These are phyloP conservation scores for Parachlorella kessleri DNA, from an alignment of 139 green algal species.

Conservation along the genomic window DNA sequence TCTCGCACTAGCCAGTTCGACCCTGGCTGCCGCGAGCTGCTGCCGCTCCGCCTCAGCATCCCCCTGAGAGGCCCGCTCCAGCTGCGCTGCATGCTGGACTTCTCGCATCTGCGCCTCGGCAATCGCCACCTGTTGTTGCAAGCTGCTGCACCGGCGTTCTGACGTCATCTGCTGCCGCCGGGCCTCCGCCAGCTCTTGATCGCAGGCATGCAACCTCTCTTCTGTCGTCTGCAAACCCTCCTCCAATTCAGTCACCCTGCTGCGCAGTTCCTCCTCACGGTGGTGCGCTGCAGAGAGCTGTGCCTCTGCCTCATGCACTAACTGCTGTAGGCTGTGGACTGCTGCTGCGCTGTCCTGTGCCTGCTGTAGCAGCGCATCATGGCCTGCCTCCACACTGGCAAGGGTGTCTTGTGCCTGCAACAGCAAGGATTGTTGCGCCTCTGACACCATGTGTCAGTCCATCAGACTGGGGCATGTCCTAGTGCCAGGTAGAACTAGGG, in stretches of 20 bases:
- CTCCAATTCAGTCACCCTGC: neutral
- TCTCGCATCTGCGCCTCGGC: conserved; percentile 17
- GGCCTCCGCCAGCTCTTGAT: neutral
- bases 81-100: conserved; percentile 8
- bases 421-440: neutral
- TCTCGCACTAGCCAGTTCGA: conserved; percentile 1
- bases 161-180: neutral
- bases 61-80: neutral
- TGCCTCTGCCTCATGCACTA: neutral
- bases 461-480: neutral
- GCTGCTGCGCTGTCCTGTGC: neutral
- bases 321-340: neutral
- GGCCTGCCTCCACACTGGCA: neutral
- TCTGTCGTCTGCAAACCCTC: neutral
- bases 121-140: conserved; percentile 21
- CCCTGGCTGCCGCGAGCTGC: neutral
- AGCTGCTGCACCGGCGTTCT: neutral
- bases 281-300: neutral
- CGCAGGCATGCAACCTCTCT: neutral
- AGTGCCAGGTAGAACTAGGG: neutral
- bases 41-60: neutral
- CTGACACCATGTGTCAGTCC: neutral
- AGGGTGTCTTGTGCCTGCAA: conserved; percentile 17
- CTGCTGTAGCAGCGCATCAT: conserved; percentile 10
- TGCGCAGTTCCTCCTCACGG: neutral